Evolutionary conservation across 805 yeast genomes (phyloP), one percentile per base, ranked within the genome.

Genomic region (Sugiyamaella smithiae): DNA sequence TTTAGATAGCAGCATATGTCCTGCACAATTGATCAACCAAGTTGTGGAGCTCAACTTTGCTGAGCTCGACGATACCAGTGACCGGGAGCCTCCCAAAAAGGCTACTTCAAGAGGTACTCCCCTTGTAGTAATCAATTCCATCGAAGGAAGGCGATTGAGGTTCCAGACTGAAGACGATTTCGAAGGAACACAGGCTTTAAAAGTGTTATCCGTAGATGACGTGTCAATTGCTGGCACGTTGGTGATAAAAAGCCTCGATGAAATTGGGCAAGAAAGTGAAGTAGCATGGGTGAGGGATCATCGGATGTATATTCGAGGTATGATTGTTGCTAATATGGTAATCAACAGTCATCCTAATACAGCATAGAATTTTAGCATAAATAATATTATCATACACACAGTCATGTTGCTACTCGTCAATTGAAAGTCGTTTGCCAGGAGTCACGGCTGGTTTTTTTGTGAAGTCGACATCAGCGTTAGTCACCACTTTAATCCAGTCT

Each of bases 401-500:
- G 8, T 7, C 6, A 9, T 14, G 17, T 11, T 8, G 37, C 37
- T 16, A 58, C 43, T 55, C 61, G 43, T 57, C 57, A 1, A 55
- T 51, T 6, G 57, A 49, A 20, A 59, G 48, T 16, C 56, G 49
- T 41, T 59, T 54, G 8, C 63, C 63, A 1, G 63, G 63, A 3
- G 55, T 52, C 19, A 52, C 43, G 2, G 24, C 33, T 17, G 48
- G 29, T 26, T 45, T 38, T 22, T 20, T 37, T 23, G 35, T 32
- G n/a, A 19, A n/a, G n/a, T 44, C 25, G 2, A 48, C 22, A 9
- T 23, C 47, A 6, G 31, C 49, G 6, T 47, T 44, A 24, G 45
- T 48, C n/a, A 81, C 74, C 24, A 80, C 88, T 62, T 82, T 85
- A 50, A 87, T 74, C 77, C 84, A 82, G 57, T 85, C 93, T 36